A percentile compares a stretch with the other conserved stretches of the same genome.
phyloP scores from a whole-genome alignment of 1,284 basidiomycete species.

The Cutaneotrichosporon sp. region DNA sequence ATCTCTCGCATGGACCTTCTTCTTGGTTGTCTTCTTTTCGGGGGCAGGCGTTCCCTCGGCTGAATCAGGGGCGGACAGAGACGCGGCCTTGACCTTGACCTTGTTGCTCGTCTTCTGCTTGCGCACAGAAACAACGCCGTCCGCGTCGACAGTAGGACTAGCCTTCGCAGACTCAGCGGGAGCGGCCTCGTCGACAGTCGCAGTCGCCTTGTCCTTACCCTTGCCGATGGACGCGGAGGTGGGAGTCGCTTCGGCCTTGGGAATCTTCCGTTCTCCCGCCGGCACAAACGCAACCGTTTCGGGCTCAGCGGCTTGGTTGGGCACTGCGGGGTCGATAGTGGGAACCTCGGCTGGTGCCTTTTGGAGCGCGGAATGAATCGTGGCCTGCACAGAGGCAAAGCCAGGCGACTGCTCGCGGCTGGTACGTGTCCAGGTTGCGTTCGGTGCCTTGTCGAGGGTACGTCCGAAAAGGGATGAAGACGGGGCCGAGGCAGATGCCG shows the following conservation, averaged over 20 bases:
- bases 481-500: neutral
- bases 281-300: constrained; percentile 73
- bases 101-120: constrained; percentile 38
- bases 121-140: constrained; percentile 37
- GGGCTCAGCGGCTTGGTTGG: constrained; percentile 37
- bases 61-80: constrained; percentile 1
- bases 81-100: constrained; percentile 2
- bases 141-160: constrained; percentile 16
- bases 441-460: constrained; percentile 16
- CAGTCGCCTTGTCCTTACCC: neutral
- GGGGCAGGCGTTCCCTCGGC: neutral
- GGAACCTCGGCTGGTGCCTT: constrained; percentile 11
- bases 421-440: neutral
- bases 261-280: constrained; percentile 43
- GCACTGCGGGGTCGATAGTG: constrained; percentile 12
- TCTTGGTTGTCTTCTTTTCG: constrained; percentile 15
- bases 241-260: constrained; percentile 24
- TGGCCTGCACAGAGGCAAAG: constrained; percentile 26
- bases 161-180: constrained; percentile 12
- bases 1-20: constrained; percentile 39
- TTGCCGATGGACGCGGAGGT: constrained; percentile 5
- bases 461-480: constrained; percentile 13
- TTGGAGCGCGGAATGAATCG: constrained; percentile 24
- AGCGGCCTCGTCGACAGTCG: neutral
- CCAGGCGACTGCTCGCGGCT: constrained; percentile 28